A percentile compares a stretch with the other conserved stretches of the same genome.
These are phyloP conservation scores for Claviceps lovelessii DNA, from an alignment of 2,329 filamentous ascomycete species.

Conservation along the genomic window DNA sequence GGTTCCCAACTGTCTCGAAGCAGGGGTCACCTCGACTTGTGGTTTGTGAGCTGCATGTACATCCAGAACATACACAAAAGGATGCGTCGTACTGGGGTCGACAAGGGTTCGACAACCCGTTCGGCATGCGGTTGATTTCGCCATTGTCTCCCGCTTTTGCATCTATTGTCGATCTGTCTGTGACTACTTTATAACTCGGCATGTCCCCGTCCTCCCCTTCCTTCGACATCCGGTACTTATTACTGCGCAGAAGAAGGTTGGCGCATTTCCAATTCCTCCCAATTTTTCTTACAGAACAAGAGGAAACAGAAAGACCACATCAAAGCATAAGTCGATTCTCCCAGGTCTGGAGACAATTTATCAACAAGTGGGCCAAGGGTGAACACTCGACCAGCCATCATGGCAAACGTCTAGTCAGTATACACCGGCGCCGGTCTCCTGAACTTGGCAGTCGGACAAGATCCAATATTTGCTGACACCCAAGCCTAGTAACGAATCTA, in stretches of 20 bases:
- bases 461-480: neutral
- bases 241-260: neutral
- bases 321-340: neutral
- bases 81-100: neutral
- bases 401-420: constrained; percentile 13
- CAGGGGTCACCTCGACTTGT: neutral
- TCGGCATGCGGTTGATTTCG: constrained; percentile 6
- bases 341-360: neutral
- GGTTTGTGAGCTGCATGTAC: neutral
- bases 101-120: neutral
- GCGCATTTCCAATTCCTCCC: neutral
- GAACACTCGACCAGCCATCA: constrained; percentile 5
- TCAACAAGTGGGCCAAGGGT: neutral
- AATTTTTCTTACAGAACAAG: no score
- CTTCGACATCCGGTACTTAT: neutral
- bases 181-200: constrained; percentile 4
- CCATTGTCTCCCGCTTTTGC: constrained; percentile 7
- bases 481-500: constrained; percentile 6
- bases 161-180: constrained; percentile 4
- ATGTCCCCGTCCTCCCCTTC: constrained; percentile 1
- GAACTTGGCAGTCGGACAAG: neutral
- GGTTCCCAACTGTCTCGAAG: neutral
- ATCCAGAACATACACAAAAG: neutral
- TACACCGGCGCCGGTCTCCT: neutral
- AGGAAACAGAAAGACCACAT: neutral